These are phyloP conservation scores for Bocquillonia castaneifolia DNA, from an alignment of 441 rosid genomes.

Conservation along the genomic window DNA sequence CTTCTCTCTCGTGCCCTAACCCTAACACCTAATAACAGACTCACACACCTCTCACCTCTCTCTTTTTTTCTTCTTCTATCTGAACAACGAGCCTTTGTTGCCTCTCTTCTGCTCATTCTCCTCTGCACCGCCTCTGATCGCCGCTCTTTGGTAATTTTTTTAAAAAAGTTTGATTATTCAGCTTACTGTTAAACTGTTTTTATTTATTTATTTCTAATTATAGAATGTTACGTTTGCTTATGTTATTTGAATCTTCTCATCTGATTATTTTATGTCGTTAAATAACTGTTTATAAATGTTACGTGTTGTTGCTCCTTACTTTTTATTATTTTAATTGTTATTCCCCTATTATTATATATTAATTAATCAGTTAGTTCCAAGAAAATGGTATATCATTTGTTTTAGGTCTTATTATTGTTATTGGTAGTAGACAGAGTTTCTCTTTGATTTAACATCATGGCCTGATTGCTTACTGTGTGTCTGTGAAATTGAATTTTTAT, in stretches of 20 bases:
- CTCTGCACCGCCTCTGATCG: neutral
- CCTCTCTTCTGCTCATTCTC: neutral
- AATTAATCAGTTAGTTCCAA: too few species aligned
- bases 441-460: constrained; percentile 9
- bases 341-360: neutral
- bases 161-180: too few species aligned
- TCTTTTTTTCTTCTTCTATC: neutral
- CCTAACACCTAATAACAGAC: constrained; percentile 16
- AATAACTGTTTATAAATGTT: too few species aligned
- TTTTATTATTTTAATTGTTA: too few species aligned
- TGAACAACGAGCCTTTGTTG: neutral
- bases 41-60: neutral
- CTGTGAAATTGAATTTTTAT: neutral
- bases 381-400: too few species aligned
- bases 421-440: neutral
- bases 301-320: too few species aligned
- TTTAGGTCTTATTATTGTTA: neutral
- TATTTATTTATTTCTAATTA: neutral
- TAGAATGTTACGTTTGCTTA: too few species aligned
- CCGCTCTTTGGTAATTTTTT: too few species aligned
- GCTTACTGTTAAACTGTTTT: neutral
- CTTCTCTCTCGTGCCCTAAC: constrained; percentile 36
- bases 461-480: constrained; percentile 6
- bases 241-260: too few species aligned
- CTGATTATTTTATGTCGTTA: too few species aligned